phyloP scores from a whole-genome alignment of 345 rosid genomes.

The Eucalyptus regnans region DNA sequence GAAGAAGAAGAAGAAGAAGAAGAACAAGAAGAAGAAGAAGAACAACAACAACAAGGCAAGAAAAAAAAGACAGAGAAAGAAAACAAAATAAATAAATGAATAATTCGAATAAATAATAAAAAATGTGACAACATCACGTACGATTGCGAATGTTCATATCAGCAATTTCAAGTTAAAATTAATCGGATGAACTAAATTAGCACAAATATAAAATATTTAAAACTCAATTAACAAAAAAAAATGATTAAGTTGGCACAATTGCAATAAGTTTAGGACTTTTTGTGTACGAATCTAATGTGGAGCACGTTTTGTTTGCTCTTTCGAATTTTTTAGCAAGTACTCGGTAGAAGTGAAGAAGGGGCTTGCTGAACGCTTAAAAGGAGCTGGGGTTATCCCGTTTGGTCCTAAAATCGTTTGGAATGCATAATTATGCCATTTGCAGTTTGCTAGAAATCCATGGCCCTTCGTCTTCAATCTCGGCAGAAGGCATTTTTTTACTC shows the following conservation, averaged over 20 bases:
- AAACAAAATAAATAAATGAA: too few relatives aligned
- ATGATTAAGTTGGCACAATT: fast-evolving
- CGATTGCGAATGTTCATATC: fast-evolving
- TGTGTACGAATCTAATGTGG: not conserved
- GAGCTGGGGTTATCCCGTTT: not conserved
- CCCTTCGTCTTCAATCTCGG: not conserved
- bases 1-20: too few relatives aligned
- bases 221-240: too few relatives aligned
- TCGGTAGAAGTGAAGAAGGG: not conserved
- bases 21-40: fast-evolving
- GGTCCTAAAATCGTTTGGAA: not conserved
- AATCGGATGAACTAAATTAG: fast-evolving
- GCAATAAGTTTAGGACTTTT: too few relatives aligned
- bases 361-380: not conserved
- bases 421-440: not conserved
- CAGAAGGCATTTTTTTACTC: not conserved
- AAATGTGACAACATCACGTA: fast-evolving
- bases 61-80: too few relatives aligned
- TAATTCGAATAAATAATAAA: too few relatives aligned
- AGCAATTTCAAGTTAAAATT: fast-evolving
- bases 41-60: too few relatives aligned
- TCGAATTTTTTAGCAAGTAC: not conserved
- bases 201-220: fast-evolving
- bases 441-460: not conserved
- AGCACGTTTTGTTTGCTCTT: not conserved